phyloP scores from a whole-genome alignment of 1,139 yeast species.

The Diutina rugosa region DNA sequence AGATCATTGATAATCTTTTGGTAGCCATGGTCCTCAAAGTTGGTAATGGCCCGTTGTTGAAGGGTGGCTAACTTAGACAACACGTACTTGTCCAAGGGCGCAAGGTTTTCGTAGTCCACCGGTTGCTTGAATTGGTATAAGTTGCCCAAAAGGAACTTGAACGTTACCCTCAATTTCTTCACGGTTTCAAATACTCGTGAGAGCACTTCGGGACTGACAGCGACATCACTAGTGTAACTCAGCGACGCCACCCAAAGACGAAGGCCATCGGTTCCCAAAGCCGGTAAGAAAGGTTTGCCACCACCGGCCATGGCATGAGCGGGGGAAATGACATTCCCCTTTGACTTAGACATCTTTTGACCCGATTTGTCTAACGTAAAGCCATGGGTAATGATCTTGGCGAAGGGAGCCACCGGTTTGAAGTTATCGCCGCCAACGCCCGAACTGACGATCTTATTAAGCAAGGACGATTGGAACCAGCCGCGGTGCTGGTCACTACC shows the following conservation, averaged over 20 bases:
- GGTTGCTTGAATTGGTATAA: slow-evolving; percentile 22
- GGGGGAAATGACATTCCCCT: slow-evolving; percentile 76
- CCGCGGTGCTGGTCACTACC: slow-evolving; percentile 98
- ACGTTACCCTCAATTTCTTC: slow-evolving; percentile 73
- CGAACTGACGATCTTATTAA: slow-evolving; percentile 57
- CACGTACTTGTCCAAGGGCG: slow-evolving; percentile 52
- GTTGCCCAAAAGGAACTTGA: slow-evolving; percentile 73
- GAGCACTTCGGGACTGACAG: slow-evolving; percentile 60
- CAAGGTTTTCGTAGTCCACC: slow-evolving; percentile 24
- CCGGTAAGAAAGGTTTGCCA: slow-evolving; percentile 39
- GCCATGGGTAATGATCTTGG: slow-evolving; percentile 79
- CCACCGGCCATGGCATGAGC: slow-evolving; percentile 55
- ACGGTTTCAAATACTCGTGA: slow-evolving; percentile 67
- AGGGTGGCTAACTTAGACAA: slow-evolving; percentile 43
- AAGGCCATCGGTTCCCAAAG: slow-evolving; percentile 85
- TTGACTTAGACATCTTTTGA: slow-evolving; percentile 85
- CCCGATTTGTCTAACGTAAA: slow-evolving; percentile 80
- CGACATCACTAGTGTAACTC: slow-evolving; percentile 72
- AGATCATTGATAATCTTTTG: slow-evolving; percentile 51
- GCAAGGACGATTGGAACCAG: slow-evolving; percentile 91
- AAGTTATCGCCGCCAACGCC: slow-evolving; percentile 18
- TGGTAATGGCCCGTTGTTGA: slow-evolving; percentile 23
- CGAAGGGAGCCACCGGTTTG: slow-evolving; percentile 55
- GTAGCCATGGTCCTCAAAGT: slow-evolving; percentile 50
- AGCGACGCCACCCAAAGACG: slow-evolving; percentile 87